A percentile compares a stretch with the other conserved stretches of the same genome.
Conservation (phyloP, 352 stramenopile genomes). For the Bremia lactucae region DNA sequence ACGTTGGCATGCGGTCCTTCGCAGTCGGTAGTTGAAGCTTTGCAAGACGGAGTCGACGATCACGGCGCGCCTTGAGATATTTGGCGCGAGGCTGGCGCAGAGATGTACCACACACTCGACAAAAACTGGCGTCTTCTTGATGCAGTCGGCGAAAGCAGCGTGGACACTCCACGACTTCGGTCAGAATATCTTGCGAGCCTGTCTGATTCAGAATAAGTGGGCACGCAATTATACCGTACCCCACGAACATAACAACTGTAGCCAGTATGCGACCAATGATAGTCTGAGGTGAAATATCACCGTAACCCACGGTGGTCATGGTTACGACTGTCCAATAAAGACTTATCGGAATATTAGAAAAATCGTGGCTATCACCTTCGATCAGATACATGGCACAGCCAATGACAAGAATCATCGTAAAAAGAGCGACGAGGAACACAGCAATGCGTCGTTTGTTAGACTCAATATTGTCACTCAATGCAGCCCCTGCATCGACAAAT, state of each 20-base stretch:
- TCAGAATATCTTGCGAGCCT: conserved; percentile 36
- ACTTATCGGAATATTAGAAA: conserved; percentile 82
- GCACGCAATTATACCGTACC: conserved; percentile 80
- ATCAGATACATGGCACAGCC: conserved; percentile 80
- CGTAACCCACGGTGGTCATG: conserved; percentile 81
- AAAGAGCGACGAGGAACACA: conserved; percentile 65
- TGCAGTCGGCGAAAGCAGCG: conserved; percentile 67
- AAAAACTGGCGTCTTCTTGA: conserved; percentile 76
- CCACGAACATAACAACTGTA: conserved; percentile 79
- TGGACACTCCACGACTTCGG: conserved; percentile 56
- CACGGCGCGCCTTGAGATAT: conserved; percentile 46
- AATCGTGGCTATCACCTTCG: conserved; percentile 63
- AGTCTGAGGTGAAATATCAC: conserved; percentile 75
- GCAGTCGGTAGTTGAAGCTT: conserved; percentile 39
- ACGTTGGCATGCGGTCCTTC: conserved; percentile 26
- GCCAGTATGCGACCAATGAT: conserved; percentile 70
- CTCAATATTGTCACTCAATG: conserved; percentile 69
- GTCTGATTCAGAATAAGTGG: conserved; percentile 65
- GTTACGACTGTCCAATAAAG: conserved; percentile 85
- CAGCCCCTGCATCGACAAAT: conserved; percentile 56
- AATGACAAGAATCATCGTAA: conserved; percentile 73
- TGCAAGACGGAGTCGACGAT: conserved; percentile 39
- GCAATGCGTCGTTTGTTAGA: conserved; percentile 71
- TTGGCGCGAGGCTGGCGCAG: conserved; percentile 45
- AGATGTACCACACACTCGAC: conserved; percentile 53